Evolutionary conservation across 495 filamentous ascomycete genomes (phyloP).

Genomic region (Talaromyces stipitatus): DNA sequence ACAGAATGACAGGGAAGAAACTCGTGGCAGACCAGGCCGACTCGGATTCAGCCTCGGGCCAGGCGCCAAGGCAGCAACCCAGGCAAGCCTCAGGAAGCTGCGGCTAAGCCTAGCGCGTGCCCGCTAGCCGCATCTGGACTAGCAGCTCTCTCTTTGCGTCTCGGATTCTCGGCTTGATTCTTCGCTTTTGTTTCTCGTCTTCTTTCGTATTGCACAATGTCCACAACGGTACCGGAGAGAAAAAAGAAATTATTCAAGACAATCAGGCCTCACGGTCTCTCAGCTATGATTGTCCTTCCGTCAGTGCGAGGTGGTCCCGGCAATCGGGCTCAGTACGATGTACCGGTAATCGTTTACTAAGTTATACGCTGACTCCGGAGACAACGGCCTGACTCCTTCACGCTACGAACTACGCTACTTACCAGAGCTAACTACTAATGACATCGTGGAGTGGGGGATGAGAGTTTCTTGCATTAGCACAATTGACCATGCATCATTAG

Average conservation of each 20-base stretch:
- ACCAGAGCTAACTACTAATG: not conserved
- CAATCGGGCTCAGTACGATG: not conserved
- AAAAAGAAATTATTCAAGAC: not conserved
- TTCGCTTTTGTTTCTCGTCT: not conserved
- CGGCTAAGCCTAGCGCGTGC: not conserved
- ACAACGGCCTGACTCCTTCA: not conserved
- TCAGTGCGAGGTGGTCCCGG: not conserved
- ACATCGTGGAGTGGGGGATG: not conserved
- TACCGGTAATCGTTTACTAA: not conserved
- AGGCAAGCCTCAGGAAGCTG: too few species aligned
- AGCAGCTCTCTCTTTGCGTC: not conserved
- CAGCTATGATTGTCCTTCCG: not conserved
- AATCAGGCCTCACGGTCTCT: not conserved
- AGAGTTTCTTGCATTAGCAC: constrained; percentile 2
- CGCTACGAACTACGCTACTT: not conserved
- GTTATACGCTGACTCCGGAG: not conserved
- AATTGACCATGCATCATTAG: not conserved
- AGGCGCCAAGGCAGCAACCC: constrained; percentile 2
- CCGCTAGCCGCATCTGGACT: not conserved
- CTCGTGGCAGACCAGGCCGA: not conserved
- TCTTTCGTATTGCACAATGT: too few species aligned
- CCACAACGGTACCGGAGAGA: too few species aligned
- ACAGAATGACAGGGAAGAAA: not conserved
- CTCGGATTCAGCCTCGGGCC: not conserved
- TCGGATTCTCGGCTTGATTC: not conserved